phyloP scores from a whole-genome alignment of 1,284 basidiomycete genomes.

The Sporisorium graminicola region DNA sequence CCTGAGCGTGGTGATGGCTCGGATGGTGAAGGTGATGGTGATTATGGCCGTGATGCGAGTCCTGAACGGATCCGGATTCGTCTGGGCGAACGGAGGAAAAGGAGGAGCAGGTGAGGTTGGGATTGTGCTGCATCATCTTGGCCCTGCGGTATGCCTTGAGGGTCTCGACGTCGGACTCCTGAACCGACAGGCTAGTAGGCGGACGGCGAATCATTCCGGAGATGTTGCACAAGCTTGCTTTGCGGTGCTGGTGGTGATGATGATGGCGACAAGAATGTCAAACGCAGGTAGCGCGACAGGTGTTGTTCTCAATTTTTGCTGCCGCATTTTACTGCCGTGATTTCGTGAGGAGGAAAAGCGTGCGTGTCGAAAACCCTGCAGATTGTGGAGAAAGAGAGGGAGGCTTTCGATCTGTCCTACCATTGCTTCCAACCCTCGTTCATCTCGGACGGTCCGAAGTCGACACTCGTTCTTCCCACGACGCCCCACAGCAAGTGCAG shows the following conservation, averaged over 20 bases:
- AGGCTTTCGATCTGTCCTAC: background rate
- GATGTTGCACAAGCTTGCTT: background rate
- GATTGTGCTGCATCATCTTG: conserved; percentile 50
- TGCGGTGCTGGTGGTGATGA: conserved; percentile 1
- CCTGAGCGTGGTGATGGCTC: conserved; percentile 16
- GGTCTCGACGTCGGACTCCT: conserved; percentile 50
- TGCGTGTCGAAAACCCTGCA: background rate
- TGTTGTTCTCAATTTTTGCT: conserved; percentile 12
- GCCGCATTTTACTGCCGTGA: background rate
- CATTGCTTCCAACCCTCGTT: background rate
- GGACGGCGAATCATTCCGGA: conserved; percentile 35
- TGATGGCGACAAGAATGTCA: background rate
- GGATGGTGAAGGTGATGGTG: conserved; percentile 11
- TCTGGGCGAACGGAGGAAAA: conserved; percentile 42
- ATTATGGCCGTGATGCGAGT: conserved; percentile 31
- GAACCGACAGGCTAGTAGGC: conserved; percentile 39
- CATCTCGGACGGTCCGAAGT: conserved; percentile 9
- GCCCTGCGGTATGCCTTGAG: conserved; percentile 49
- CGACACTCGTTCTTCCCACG: conserved; percentile 1
- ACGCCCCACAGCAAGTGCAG: background rate
- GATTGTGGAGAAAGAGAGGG: conserved; percentile 3
- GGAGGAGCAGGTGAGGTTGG: conserved; percentile 38
- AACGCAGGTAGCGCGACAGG: background rate
- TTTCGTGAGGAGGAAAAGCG: background rate
- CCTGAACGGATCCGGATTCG: conserved; percentile 36